Evolutionary conservation across 1,139 yeast genomes (phyloP).

Genomic region (Candida gigantensis): DNA sequence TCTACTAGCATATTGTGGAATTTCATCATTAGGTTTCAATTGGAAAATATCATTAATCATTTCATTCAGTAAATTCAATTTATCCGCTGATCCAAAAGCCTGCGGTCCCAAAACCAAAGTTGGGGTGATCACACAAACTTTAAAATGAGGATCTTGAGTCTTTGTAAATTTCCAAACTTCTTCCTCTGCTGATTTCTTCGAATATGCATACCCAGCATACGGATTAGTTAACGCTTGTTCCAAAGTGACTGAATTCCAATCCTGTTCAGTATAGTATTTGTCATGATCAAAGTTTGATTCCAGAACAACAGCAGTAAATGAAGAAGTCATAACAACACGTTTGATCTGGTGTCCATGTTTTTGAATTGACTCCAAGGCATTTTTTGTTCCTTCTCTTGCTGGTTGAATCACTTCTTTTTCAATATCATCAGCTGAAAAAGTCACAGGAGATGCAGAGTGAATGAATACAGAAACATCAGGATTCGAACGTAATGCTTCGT

Average conservation of each 20-base stretch:
- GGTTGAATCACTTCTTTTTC: conserved; percentile 34
- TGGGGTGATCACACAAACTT: conserved; percentile 30
- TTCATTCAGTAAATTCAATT: conserved; percentile 20
- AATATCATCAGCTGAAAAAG: conserved; percentile 24
- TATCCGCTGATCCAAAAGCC: conserved; percentile 12
- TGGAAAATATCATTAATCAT: conserved; percentile 18
- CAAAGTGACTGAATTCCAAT: conserved; percentile 32
- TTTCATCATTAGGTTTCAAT: conserved; percentile 18
- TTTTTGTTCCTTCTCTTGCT: conserved; percentile 35
- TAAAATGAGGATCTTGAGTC: conserved; percentile 25
- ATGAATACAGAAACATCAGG: conserved; percentile 44
- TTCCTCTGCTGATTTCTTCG: conserved; percentile 32
- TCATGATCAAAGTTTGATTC: conserved; percentile 8
- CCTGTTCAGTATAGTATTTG: conserved; percentile 20
- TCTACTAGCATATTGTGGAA: conserved; percentile 21
- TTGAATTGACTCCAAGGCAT: conserved; percentile 28
- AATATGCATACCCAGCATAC: conserved; percentile 26
- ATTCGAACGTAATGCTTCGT: conserved; percentile 28
- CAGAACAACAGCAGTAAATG: conserved; percentile 26
- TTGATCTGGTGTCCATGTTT: conserved; percentile 26
- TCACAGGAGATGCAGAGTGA: conserved; percentile 42
- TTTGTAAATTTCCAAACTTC: conserved; percentile 55
- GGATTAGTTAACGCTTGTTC: conserved; percentile 26
- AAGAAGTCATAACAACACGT: conserved; percentile 29
- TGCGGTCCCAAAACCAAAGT: conserved; percentile 41